Base-by-base conservation (phyloP, 108 stramenopile species). In the Mayamaea pseudoterrestris region DNA sequence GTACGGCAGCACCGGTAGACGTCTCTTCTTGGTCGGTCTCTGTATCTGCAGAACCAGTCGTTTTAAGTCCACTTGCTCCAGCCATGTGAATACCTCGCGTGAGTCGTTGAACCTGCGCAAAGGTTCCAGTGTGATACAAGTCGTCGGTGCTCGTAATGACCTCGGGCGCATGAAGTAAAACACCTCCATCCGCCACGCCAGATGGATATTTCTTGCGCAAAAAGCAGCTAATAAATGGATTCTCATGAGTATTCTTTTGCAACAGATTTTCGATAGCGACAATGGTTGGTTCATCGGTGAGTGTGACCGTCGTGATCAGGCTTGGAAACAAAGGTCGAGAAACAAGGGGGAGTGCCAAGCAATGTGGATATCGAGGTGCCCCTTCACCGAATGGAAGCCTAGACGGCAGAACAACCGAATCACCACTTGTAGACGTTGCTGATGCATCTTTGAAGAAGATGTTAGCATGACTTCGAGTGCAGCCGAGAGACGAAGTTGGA, bases 281-380 rank as follows among this genome's bases (percentile, higher is more conserved):
- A 31, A 85, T 83, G 11, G 89, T 90, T 23, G 53, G 83, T 29
- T 57, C 52, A 44, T 83, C 82, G 9, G 82, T 74, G 32, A 91
- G 44, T 17, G 82, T 81, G 14, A 91, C 59, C 5, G 74, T 60
- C 24, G 78, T 83, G 42, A 81, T 52, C 7, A 83, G 76, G 14
- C 84, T 82, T 16, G 90, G 90, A 62, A 91, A 91, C 2, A 91
- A 53, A 16, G 90, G 84, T 24, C 78, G 62, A 17, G 71, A 58
- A 13, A 71, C 37, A 13, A 91, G 50, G n/a, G 82, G 84, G 2
- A 91, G 50, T 3, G 82, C 90, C 35, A 81, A 50, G n/a, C 81
- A 57, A 52, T 86, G 84, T 1, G 83, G 84, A 52, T 77, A 77
- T 30, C 80, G 57, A 23, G 90, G 90, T 20, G 84, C 84, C 32